Conservation (phyloP, 163 green algal species). For the Coccomyxa subellipsoidea region DNA sequence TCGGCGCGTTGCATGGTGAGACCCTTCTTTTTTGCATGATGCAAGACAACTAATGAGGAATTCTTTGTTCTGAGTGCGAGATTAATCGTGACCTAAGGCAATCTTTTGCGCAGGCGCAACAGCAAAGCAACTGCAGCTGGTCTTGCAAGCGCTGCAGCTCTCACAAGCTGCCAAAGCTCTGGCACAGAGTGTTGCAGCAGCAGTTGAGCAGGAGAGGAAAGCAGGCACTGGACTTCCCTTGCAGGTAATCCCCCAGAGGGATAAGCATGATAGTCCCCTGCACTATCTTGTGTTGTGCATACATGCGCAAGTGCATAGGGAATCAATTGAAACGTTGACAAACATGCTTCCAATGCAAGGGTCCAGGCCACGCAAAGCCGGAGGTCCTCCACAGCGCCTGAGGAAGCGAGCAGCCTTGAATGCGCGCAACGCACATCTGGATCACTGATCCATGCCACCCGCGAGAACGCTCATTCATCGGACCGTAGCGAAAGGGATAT, state of each 20-base stretch:
- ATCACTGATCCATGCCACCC: neutral
- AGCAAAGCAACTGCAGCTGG: constrained; percentile 39
- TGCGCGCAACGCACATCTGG: neutral
- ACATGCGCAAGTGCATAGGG: neutral
- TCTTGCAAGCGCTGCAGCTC: constrained; percentile 20
- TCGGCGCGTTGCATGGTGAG: constrained; percentile 20
- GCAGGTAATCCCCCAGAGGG: neutral
- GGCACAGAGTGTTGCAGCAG: neutral
- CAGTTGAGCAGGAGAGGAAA: neutral
- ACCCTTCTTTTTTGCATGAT: too few species aligned
- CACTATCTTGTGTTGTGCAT: too few species aligned
- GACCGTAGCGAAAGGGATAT: neutral
- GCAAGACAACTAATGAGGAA: too few species aligned
- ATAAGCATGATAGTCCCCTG: too few species aligned
- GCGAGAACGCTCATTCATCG: neutral
- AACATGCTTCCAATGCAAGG: neutral
- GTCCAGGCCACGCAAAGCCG: neutral
- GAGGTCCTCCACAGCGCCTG: neutral
- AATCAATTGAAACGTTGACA: neutral
- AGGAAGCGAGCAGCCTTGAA: neutral
- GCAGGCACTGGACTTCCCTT: neutral
- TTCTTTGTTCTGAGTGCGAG: too few species aligned
- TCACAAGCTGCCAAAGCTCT: neutral
- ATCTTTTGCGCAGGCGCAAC: constrained; percentile 15
- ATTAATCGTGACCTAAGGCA: neutral